phyloP scores from a whole-genome alignment of 345 rosid genomes.

The Ricinus communis region DNA sequence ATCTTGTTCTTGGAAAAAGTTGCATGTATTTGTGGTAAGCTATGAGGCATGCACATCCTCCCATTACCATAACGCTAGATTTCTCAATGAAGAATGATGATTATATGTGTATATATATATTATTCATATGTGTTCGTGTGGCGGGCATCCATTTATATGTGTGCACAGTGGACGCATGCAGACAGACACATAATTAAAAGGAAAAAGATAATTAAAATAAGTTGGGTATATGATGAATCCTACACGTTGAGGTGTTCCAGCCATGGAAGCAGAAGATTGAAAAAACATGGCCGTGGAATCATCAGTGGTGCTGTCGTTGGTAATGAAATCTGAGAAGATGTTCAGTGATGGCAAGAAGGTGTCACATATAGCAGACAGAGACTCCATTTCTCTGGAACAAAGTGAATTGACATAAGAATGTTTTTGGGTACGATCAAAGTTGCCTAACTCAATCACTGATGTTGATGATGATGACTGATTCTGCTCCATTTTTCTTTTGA shows the following conservation, averaged over 20 bases:
- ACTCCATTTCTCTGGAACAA: slow-evolving; percentile 58
- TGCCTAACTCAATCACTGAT: slow-evolving; percentile 3
- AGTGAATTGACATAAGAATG: slow-evolving; percentile 45
- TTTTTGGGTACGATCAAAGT: too few species aligned
- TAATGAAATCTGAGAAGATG: slow-evolving; percentile 3
- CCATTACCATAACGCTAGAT: too few species aligned
- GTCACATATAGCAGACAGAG: slow-evolving; percentile 67
- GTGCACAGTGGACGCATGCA: background rate
- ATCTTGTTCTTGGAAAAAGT: too few species aligned
- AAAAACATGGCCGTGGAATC: slow-evolving; percentile 27
- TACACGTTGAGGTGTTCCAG: slow-evolving; percentile 72
- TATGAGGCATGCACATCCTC: too few species aligned
- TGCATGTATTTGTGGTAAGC: too few species aligned
- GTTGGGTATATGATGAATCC: background rate
- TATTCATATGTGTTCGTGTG: too few species aligned
- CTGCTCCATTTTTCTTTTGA: background rate
- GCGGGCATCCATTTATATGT: too few species aligned
- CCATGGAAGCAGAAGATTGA: slow-evolving; percentile 63
- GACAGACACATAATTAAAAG: background rate
- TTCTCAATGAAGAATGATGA: too few species aligned
- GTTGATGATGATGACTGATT: background rate
- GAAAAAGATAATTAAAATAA: background rate
- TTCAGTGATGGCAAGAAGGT: slow-evolving; percentile 58
- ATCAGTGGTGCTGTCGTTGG: slow-evolving; percentile 6
- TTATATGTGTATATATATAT: too few species aligned